phyloP scores from a whole-genome alignment of 345 rosid genomes.

The Xanthoceras sorbifolium region DNA sequence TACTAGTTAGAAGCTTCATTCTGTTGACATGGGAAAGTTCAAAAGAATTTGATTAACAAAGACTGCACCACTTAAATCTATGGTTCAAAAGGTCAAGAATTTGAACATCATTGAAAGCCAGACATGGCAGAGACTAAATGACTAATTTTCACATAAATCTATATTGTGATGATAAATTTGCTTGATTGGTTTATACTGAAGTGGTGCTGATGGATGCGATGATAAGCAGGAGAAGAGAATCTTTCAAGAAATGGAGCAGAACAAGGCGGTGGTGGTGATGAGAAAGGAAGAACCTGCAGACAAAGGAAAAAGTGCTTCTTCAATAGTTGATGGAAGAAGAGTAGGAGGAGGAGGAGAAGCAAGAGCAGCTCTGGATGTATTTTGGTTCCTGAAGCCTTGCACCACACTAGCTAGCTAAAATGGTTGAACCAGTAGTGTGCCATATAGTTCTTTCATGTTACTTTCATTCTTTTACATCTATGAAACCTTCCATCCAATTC shows the following conservation, averaged over 20 bases:
- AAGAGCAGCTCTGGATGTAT: slow-evolving; percentile 61
- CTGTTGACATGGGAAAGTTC: background rate
- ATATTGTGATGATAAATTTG: too few relatives aligned
- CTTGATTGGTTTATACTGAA: background rate
- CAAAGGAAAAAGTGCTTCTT: slow-evolving; percentile 32
- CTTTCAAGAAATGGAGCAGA: slow-evolving; percentile 58
- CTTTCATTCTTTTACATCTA: slow-evolving; percentile 28
- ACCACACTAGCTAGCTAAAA: slow-evolving; percentile 57
- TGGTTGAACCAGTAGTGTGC: background rate
- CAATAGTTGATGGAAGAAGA: slow-evolving; percentile 27
- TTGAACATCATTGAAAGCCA: too few relatives aligned
- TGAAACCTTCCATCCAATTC: background rate
- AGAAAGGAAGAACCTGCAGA: slow-evolving; percentile 35
- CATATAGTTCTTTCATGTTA: background rate
- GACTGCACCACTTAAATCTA: too few relatives aligned
- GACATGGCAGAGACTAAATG: too few relatives aligned
- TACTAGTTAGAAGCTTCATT: background rate
- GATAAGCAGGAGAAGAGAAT: slow-evolving; percentile 52
- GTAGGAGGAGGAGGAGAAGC: slow-evolving; percentile 47
- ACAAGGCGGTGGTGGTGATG: slow-evolving; percentile 38
- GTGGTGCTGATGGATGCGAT: background rate
- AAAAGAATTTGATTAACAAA: too few relatives aligned
- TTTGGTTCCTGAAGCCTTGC: slow-evolving; percentile 98
- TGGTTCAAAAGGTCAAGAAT: too few relatives aligned
- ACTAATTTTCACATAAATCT: too few relatives aligned